These are phyloP conservation scores for Tolypocladium inflatum DNA, from an alignment of 2,329 filamentous ascomycete species.

Conservation along the genomic window DNA sequence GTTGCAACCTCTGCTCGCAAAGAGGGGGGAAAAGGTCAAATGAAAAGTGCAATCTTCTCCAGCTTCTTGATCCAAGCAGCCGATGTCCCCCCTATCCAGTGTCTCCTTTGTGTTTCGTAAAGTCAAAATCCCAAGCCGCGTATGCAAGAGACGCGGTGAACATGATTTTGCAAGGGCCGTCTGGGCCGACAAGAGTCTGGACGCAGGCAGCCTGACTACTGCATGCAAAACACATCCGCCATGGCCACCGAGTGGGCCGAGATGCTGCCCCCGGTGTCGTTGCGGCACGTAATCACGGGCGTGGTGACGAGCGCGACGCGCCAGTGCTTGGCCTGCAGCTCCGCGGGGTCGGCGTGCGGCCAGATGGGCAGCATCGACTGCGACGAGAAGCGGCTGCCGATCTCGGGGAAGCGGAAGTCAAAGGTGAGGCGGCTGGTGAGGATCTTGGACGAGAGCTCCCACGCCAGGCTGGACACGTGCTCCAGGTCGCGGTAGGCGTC, in stretches of 20 bases:
- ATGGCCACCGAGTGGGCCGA: slow-evolving; percentile 33
- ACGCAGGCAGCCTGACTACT: slow-evolving; percentile 14
- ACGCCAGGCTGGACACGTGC: slow-evolving; percentile 28
- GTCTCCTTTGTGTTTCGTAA: not conserved
- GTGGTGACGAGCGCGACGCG: slow-evolving; percentile 45
- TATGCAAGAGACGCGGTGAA: not conserved
- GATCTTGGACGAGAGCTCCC: slow-evolving; percentile 37
- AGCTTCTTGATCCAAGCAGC: not conserved
- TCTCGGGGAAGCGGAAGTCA: slow-evolving; percentile 40
- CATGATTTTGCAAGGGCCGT: not conserved
- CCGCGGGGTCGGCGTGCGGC: slow-evolving; percentile 26
- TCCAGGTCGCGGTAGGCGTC: slow-evolving; percentile 33
- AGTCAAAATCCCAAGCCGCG: not conserved
- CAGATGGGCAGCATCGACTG: slow-evolving; percentile 39
- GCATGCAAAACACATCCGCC: slow-evolving; percentile 40
- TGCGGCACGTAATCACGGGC: slow-evolving; percentile 43
- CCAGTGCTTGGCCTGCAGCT: slow-evolving; percentile 40
- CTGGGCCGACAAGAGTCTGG: not conserved
- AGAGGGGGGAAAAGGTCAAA: not conserved
- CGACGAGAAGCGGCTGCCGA: slow-evolving; percentile 36
- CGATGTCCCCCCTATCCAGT: not conserved
- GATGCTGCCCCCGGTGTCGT: slow-evolving; percentile 37
- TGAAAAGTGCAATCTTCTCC: not conserved
- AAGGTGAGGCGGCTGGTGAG: slow-evolving; percentile 33
- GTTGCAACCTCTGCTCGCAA: not conserved